Conservation (phyloP, 2,329 filamentous ascomycete genomes). For the Fusarium sulawesiense region DNA sequence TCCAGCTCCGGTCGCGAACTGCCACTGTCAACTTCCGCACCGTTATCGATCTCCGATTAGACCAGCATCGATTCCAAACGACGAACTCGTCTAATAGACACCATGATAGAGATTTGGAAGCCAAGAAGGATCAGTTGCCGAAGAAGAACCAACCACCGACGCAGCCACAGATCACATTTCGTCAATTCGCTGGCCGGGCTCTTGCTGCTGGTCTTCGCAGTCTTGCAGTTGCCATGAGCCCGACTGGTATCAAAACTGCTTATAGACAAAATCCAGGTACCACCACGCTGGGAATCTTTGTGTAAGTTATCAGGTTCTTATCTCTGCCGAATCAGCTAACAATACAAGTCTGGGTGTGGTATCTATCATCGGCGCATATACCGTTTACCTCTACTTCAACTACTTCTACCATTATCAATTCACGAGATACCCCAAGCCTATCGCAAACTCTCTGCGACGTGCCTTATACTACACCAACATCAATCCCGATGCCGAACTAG, state of each 20-base stretch:
- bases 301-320: conserved; percentile 42
- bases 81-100: conserved; percentile 29
- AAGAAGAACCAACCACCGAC: conserved; percentile 37
- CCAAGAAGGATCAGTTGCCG: conserved; percentile 41
- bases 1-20: conserved; percentile 48
- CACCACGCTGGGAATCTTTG: conserved; percentile 47
- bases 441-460: conserved; percentile 81
- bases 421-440: conserved; percentile 72
- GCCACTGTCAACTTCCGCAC: conserved; percentile 47
- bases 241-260: conserved; percentile 51
- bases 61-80: conserved; percentile 48
- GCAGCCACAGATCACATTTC: conserved; percentile 49
- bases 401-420: conserved; percentile 68
- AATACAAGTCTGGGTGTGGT: conserved; percentile 47
- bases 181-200: conserved; percentile 46
- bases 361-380: conserved; percentile 47
- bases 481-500: conserved; percentile 77
- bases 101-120: conserved; percentile 23
- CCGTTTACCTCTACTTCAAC: conserved; percentile 60
- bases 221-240: conserved; percentile 50
- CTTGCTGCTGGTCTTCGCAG: conserved; percentile 52
- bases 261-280: conserved; percentile 50
- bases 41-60: conserved; percentile 45
- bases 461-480: conserved; percentile 90
- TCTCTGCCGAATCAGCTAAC: not conserved